Percentiles rank a stretch among this genome's conserved stretches.
These are phyloP conservation scores for Arthrobotrys iridis DNA, from an alignment of 2,329 filamentous ascomycete species.

Conservation along the genomic window DNA sequence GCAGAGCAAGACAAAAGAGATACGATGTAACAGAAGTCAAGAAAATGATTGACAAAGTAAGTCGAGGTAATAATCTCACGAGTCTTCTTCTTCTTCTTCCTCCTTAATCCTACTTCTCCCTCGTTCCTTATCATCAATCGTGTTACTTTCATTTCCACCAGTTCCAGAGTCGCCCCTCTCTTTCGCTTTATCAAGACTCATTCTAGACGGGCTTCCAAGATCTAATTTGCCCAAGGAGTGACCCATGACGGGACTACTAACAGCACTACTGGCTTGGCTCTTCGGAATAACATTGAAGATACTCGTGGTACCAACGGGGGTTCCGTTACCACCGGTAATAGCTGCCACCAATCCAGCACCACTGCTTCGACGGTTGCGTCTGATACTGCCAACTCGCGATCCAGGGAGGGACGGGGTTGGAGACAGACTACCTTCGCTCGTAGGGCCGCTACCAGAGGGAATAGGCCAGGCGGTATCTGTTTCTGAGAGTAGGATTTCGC, in stretches of 20 bases:
- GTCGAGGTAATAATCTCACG: neutral
- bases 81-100: conserved; percentile 16
- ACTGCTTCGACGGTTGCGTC: conserved; percentile 43
- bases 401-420: conserved; percentile 37
- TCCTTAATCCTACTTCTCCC: conserved; percentile 28
- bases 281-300: conserved; percentile 53
- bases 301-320: conserved; percentile 30
- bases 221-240: conserved; percentile 33
- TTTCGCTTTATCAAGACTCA: conserved; percentile 42
- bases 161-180: conserved; percentile 27
- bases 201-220: conserved; percentile 41
- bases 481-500: conserved; percentile 50
- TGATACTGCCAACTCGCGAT: conserved; percentile 42
- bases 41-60: neutral
- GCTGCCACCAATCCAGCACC: conserved; percentile 7
- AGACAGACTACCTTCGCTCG: conserved; percentile 41
- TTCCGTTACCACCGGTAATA: conserved; percentile 29
- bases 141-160: neutral
- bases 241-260: conserved; percentile 38
- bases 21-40: neutral
- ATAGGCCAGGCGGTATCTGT: conserved; percentile 48
- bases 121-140: neutral
- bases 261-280: conserved; percentile 49
- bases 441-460: conserved; percentile 10
- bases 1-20: neutral